phyloP scores from a whole-genome alignment of 495 filamentous ascomycete genomes.

The Recurvomyces mirabilis region DNA sequence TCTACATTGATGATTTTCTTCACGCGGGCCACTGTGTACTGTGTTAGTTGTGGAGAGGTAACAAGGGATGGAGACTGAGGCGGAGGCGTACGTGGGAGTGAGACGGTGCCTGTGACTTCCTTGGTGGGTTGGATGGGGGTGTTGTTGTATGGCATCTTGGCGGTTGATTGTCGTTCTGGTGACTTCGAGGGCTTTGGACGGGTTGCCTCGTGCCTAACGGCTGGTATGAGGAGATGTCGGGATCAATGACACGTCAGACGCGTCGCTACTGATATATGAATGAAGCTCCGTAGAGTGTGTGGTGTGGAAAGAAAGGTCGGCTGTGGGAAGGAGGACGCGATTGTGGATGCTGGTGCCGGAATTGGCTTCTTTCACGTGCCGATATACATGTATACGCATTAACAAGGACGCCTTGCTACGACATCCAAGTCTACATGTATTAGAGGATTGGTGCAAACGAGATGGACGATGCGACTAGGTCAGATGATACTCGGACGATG shows the following conservation, averaged over 20 bases:
- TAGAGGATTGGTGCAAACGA: no score
- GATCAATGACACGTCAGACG: slow-evolving; percentile 2
- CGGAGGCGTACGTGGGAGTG: slow-evolving; percentile 71
- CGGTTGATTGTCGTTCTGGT: neutral
- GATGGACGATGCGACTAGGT: neutral
- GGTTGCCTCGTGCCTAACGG: neutral
- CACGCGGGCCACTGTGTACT: slow-evolving; percentile 57
- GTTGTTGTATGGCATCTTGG: slow-evolving; percentile 78
- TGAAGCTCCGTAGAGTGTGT: no score
- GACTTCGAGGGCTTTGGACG: neutral
- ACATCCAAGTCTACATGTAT: no score
- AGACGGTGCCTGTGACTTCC: slow-evolving; percentile 73
- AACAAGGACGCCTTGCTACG: no score
- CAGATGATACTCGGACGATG: slow-evolving; percentile 1
- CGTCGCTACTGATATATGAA: neutral
- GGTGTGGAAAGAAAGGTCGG: neutral
- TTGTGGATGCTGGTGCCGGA: neutral
- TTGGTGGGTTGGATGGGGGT: slow-evolving; percentile 64
- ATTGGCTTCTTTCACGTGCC: slow-evolving; percentile 2
- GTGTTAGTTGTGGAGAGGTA: slow-evolving; percentile 4
- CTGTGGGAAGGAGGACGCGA: slow-evolving; percentile 1
- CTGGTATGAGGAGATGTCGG: no score
- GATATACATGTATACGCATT: no score
- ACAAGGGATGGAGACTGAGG: neutral
- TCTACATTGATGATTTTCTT: slow-evolving; percentile 89